Evolutionary conservation across 306 rosid genomes (phyloP).

Genomic region (Abrus precatorius): DNA sequence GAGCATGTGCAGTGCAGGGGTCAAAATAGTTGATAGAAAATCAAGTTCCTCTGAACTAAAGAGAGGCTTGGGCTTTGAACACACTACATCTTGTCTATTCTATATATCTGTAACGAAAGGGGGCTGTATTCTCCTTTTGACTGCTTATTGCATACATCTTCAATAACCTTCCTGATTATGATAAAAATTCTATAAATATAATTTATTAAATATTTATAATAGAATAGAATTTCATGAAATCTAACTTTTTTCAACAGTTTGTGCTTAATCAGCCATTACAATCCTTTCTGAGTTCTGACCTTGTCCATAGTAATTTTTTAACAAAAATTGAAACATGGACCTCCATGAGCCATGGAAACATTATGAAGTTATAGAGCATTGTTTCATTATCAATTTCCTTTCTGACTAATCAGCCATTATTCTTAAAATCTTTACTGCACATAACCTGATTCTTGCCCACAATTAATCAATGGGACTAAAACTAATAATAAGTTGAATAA

Average conservation of each 20-base stretch:
- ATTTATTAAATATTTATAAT: conserved; percentile 1
- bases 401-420: background rate
- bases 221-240: background rate
- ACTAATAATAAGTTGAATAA: background rate
- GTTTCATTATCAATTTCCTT: background rate
- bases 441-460: conserved; percentile 1
- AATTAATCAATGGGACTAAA: background rate
- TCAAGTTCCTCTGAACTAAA: background rate
- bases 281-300: background rate
- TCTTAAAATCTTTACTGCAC: background rate
- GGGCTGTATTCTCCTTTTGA: background rate
- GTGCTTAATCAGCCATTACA: background rate
- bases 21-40: background rate
- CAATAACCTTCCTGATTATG: background rate
- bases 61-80: background rate
- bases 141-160: background rate
- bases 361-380: background rate
- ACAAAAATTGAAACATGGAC: background rate
- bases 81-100: background rate
- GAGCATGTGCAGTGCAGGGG: too few relatives aligned
- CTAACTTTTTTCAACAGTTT: background rate
- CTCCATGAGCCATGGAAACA: conserved; percentile 19
- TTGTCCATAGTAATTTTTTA: background rate
- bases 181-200: background rate
- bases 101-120: background rate